Base-by-base conservation (phyloP, 768 basidiomycete species). In the Lentinula boryana region DNA sequence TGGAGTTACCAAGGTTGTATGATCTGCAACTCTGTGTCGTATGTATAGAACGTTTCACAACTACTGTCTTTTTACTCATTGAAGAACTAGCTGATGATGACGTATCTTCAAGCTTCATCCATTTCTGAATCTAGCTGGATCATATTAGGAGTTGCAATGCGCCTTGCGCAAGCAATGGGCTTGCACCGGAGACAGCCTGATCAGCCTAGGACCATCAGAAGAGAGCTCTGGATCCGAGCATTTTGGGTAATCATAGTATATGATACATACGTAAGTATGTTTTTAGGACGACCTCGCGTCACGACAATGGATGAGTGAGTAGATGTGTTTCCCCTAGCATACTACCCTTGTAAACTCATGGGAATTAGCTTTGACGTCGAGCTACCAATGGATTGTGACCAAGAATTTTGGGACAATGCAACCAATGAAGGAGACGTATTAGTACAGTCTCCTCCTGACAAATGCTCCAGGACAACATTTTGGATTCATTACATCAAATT, bases 1-100 rank as follows among this genome's bases (percentile, higher is more conserved):
- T 84, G 12, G 74, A 76, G 0, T 76, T 79, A 3, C 82, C 85
- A 1, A 66, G 75, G 18, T 66, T 87, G 63, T 80, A 78, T 68
- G 84, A 86, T 62, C 69, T 88, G 49, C 86, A 88, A 67, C 73
- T 72, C 8, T 78, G 77, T 66, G 70, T 75, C 68, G 77, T 77
- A 64, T 58, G 74, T 71, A 33, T 60, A 3, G 52, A 52, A 36
- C 27, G 27, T 48, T 48, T 46, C 10, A 44, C 6, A 32, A 33
- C 44, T 35, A 62, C 15, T n/a, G 27, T 12, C 38, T 50, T 62
- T 6, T 46, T 27, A 6, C 41, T 43, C 27, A 27, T n/a, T 15
- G 12, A 8, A 27, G 18, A 31, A 48, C n/a, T 43, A 86, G 85
- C 68, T 86, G 41, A 74, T 75, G 46, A 75, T 80, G 0, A 36